phyloP scores from a whole-genome alignment of 2,329 filamentous ascomycete genomes.

The Microdochium paspali region DNA sequence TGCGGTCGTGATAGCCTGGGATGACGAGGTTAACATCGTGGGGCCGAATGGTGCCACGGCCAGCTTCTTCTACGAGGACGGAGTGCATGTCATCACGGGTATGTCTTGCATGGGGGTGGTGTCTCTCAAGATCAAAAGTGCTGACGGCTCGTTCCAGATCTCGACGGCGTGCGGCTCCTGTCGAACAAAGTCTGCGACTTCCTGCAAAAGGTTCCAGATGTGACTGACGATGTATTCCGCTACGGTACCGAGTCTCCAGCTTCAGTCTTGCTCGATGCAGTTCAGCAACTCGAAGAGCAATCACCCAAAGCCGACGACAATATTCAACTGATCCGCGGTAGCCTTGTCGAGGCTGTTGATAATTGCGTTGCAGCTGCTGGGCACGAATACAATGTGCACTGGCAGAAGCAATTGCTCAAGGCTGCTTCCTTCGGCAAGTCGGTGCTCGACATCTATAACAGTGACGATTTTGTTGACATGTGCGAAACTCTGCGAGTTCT shows the following conservation, averaged over 20 bases:
- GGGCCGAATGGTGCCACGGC: slow-evolving; percentile 70
- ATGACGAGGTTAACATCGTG: slow-evolving; percentile 92
- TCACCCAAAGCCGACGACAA: slow-evolving; percentile 97
- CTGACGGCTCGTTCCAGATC: slow-evolving; percentile 27
- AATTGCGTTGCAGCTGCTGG: slow-evolving; percentile 89
- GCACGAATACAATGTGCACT: slow-evolving; percentile 79
- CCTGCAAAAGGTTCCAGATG: slow-evolving; percentile 82
- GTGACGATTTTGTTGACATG: slow-evolving; percentile 98
- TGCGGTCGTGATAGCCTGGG: slow-evolving; percentile 88
- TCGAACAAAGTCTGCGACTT: slow-evolving; percentile 97
- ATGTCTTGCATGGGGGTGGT: slow-evolving; percentile 18
- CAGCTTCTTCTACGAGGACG: slow-evolving; percentile 81
- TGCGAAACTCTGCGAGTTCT: slow-evolving; percentile 87
- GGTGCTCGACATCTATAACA: slow-evolving; percentile 93
- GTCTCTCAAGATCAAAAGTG: no score
- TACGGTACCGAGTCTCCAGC: slow-evolving; percentile 81
- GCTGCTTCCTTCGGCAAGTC: slow-evolving; percentile 97
- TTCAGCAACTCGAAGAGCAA: slow-evolving; percentile 82
- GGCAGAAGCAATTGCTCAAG: slow-evolving; percentile 94
- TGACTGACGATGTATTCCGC: slow-evolving; percentile 82
- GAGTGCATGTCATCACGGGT: slow-evolving; percentile 82
- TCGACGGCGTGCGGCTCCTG: slow-evolving; percentile 81
- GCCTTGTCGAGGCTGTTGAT: slow-evolving; percentile 86
- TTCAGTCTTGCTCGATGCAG: slow-evolving; percentile 86
- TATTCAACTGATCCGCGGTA: slow-evolving; percentile 84